phyloP scores from a whole-genome alignment of 306 rosid species.

The Begonia fuchsioides region DNA sequence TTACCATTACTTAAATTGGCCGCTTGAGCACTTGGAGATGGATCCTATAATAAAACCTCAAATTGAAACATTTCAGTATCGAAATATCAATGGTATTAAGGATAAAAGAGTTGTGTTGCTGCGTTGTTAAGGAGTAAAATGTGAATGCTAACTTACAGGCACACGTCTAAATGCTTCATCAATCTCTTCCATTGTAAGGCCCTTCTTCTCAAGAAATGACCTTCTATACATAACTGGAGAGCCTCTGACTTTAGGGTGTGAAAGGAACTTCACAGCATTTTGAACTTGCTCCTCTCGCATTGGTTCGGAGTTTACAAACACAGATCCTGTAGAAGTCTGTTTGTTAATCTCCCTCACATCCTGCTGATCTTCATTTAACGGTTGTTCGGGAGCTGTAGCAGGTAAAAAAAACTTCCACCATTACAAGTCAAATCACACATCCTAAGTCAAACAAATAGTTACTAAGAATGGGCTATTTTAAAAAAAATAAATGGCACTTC shows the following conservation, averaged over 20 bases:
- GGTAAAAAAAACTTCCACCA: neutral
- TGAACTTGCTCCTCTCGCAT: slow-evolving; percentile 79
- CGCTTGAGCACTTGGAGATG: slow-evolving; percentile 45
- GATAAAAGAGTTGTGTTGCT: neutral
- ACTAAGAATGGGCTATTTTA: neutral
- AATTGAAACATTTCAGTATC: neutral
- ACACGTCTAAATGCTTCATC: slow-evolving; percentile 84
- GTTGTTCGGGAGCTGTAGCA: slow-evolving; percentile 6
- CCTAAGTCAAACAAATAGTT: neutral
- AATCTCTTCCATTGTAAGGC: slow-evolving; percentile 89
- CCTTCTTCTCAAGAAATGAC: slow-evolving; percentile 82
- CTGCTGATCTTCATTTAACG: slow-evolving; percentile 32
- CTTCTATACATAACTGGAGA: slow-evolving; percentile 70
- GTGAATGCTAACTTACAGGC: slow-evolving; percentile 40
- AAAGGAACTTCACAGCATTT: slow-evolving; percentile 78
- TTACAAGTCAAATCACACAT: slow-evolving; percentile 1
- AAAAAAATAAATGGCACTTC: too few species aligned
- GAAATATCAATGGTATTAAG: neutral
- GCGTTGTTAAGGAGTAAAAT: neutral
- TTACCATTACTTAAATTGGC: slow-evolving; percentile 17
- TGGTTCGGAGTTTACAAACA: slow-evolving; percentile 64
- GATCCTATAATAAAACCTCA: slow-evolving; percentile 35
- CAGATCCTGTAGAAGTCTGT: slow-evolving; percentile 27
- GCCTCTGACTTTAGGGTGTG: slow-evolving; percentile 76
- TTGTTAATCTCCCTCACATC: slow-evolving; percentile 32